A percentile compares a stretch with the other conserved stretches of the same genome.
phyloP scores from a whole-genome alignment of 192 early-diverging fungal genomes.

The Dispira simplex region DNA sequence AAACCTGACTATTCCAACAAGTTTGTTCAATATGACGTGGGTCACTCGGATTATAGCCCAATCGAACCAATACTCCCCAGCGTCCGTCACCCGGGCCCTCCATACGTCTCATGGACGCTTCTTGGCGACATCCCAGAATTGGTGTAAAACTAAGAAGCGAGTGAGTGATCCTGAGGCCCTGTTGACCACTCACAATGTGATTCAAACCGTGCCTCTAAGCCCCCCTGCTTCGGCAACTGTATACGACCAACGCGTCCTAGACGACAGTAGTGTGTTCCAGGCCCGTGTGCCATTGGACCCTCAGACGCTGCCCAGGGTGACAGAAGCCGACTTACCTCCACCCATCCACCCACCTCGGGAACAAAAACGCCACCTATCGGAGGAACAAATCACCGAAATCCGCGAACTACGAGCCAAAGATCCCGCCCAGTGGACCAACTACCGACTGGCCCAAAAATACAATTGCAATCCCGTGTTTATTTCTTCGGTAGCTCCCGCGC shows the following conservation, averaged over 20 bases:
- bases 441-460: slow-evolving; percentile 6
- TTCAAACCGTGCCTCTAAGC: slow-evolving; percentile 20
- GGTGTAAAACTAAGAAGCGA: no score
- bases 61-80: no score
- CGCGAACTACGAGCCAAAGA: neutral
- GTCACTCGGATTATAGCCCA: no score
- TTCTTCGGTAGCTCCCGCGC: neutral
- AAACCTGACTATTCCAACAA: no score
- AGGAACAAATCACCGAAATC: neutral
- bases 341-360: neutral
- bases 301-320: neutral
- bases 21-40: no score
- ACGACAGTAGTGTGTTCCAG: neutral
- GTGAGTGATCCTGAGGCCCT: neutral
- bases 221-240: neutral
- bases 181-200: slow-evolving; percentile 30
- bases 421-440: neutral
- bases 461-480: slow-evolving; percentile 1
- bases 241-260: neutral
- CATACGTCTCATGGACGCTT: no score
- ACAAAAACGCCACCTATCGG: neutral
- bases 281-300: slow-evolving; percentile 1
- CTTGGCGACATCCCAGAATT: no score
- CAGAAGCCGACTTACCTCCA: neutral
- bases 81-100: no score